Evolutionary conservation across 2,329 filamentous ascomycete species (phyloP), one percentile per base, ranked within the genome.

Genomic region (Lecanicillium sp.): DNA sequence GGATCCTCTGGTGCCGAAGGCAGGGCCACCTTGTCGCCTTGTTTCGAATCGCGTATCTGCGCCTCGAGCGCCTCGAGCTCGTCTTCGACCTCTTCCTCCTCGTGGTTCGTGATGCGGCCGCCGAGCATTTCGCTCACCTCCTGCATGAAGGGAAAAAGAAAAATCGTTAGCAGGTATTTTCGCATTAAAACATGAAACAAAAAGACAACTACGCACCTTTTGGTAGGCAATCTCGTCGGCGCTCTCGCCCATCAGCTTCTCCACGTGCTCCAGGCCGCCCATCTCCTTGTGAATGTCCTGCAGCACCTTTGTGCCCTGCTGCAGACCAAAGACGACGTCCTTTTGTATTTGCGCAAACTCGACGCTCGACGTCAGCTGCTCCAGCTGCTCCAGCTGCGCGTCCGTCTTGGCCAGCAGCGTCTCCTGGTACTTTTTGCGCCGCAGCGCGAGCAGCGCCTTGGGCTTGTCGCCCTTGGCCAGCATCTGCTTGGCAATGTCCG

Each of bases 331-430:
- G 4, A 98, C 59, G 28, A 98, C 84, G 66, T 97, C 92, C 66
- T 96, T 97, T 61, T 97, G 90, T 49, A 98, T 92, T 18, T 90
- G 76, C 29, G 92, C 87, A 63, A 98, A 98, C 65, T 98, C 92
- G 53, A 98, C 88, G 57, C 80, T 88, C 40, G 79, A 78, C 8
- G 87, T 92, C 49, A 98, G 69, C 56, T 87, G 80, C 68, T 98
- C 89, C 15, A 98, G 71, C 63, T 96, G 87, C 49, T 86, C 87
- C n/a, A 98, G 77, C 66, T 97, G 90, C 41, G 79, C 78, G 63
- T 98, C 90, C 11, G 90, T 96, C 68, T 94, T 90, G 44, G 77
- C 72, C 11, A 97, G 74, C 17, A 97, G 73, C 18, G 85, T 82
- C 60, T 97, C 86, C 60, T 98, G 92, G 70, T 95, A 97, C 61